Percentiles rank a stretch among this genome's conserved stretches.
phyloP scores from a whole-genome alignment of 139 green algal species.

The Coccomyxa sp. region DNA sequence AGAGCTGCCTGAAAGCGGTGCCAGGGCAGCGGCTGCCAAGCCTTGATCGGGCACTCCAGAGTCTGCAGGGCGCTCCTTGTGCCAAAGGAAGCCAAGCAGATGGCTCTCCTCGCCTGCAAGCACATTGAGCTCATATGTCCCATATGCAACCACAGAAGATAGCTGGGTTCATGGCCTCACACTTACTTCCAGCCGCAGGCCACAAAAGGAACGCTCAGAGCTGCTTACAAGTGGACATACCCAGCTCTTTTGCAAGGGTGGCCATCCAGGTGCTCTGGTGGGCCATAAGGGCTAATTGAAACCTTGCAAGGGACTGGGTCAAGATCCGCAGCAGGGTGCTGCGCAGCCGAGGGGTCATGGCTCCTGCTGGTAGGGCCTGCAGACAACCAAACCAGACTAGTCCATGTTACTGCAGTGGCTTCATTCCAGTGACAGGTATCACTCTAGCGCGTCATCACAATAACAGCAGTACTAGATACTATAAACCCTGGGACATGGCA shows the following conservation, averaged over 20 bases:
- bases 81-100: neutral
- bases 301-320: constrained; percentile 22
- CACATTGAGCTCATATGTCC: neutral
- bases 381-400: neutral
- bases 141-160: neutral
- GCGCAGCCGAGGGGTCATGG: constrained; percentile 25
- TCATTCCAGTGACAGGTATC: neutral
- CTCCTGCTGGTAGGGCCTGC: constrained; percentile 15
- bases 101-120: neutral
- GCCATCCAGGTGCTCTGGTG: neutral
- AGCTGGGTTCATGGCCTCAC: neutral
- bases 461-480: neutral
- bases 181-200: neutral
- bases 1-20: neutral
- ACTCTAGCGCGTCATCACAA: neutral
- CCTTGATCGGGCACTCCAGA: too few species aligned
- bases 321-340: constrained; percentile 31
- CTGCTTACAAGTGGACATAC: neutral
- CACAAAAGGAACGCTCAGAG: neutral
- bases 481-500: neutral
- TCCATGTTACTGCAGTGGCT: neutral
- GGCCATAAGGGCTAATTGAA: neutral
- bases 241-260: neutral
- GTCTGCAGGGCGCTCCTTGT: neutral
- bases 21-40: neutral